phyloP scores from a whole-genome alignment of 192 early-diverging fungal genomes.

The Funneliformis geosporum region DNA sequence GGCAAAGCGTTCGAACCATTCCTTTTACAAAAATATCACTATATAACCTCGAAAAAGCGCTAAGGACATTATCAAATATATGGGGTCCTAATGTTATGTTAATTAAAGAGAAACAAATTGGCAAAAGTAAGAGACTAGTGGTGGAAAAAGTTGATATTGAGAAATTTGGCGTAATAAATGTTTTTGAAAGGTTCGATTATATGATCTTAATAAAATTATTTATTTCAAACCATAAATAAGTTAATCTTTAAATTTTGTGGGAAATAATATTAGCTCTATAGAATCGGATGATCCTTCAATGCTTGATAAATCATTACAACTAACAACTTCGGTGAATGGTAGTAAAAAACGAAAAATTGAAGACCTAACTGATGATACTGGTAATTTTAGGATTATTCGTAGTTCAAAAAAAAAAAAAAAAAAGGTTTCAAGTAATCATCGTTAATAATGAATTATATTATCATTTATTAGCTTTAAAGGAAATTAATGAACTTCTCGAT shows the following conservation, averaged over 20 bases:
- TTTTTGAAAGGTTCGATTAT: constrained; percentile 26
- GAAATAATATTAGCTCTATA: not conserved
- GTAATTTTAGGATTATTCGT: not conserved
- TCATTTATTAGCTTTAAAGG: constrained; percentile 26
- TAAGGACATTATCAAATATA: constrained; percentile 18
- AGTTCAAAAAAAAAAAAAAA: not conserved
- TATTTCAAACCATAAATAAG: not conserved
- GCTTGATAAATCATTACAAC: constrained; percentile 2
- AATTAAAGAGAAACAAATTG: constrained; percentile 24
- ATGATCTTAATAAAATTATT: not conserved
- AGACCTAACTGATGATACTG: not conserved
- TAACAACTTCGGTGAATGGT: not conserved
- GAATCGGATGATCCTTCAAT: not conserved
- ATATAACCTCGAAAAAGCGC: constrained; percentile 26
- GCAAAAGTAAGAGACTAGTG: constrained; percentile 5
- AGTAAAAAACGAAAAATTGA: constrained; percentile 30
- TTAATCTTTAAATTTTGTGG: not conserved
- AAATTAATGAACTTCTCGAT: constrained; percentile 38
- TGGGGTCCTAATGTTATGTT: constrained; percentile 32
- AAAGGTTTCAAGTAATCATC: not conserved
- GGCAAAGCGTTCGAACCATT: not conserved
- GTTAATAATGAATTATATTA: not conserved
- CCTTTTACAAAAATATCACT: constrained; percentile 17
- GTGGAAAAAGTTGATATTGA: constrained; percentile 22
- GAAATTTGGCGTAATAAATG: constrained; percentile 15